phyloP scores from a whole-genome alignment of 2,329 filamentous ascomycete genomes.

The Akanthomyces dipterigenus region DNA sequence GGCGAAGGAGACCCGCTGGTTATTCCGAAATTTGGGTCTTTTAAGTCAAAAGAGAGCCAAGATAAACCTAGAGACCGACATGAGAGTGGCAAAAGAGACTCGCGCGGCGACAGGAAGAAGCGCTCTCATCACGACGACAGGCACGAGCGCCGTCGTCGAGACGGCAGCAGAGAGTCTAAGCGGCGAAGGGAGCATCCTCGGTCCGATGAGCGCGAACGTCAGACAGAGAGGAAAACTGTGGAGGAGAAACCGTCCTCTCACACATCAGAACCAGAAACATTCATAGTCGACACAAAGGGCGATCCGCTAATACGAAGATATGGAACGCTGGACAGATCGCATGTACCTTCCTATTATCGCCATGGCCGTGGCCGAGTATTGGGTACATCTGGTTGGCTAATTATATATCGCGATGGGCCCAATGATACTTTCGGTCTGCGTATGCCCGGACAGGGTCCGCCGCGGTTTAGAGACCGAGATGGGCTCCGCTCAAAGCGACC shows the following conservation, averaged over 20 bases:
- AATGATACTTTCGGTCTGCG: slow-evolving; percentile 48
- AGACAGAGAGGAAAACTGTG: slow-evolving; percentile 1
- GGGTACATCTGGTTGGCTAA: slow-evolving; percentile 52
- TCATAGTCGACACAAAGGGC: slow-evolving; percentile 64
- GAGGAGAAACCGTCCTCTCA: background rate
- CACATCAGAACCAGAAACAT: slow-evolving; percentile 25
- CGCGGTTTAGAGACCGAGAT: slow-evolving; percentile 10
- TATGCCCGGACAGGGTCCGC: slow-evolving; percentile 34
- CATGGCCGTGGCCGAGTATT: slow-evolving; percentile 63
- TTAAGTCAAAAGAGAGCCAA: slow-evolving; percentile 39
- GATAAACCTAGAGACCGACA: slow-evolving; percentile 29
- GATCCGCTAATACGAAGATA: slow-evolving; percentile 71
- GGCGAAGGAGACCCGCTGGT: slow-evolving; percentile 20
- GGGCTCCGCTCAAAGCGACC: slow-evolving; percentile 15
- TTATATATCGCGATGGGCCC: slow-evolving; percentile 60
- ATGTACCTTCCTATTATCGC: slow-evolving; percentile 64
- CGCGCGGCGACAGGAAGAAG: slow-evolving; percentile 13
- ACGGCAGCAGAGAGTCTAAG: slow-evolving; percentile 15
- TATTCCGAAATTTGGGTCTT: slow-evolving; percentile 69
- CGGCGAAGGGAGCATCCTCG: slow-evolving; percentile 14
- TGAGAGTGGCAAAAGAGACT: slow-evolving; percentile 13
- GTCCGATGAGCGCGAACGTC: background rate
- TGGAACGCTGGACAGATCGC: slow-evolving; percentile 64
- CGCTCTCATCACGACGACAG: slow-evolving; percentile 11
- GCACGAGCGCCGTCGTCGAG: slow-evolving; percentile 13